These are phyloP conservation scores for Aspergillus sclerotioniger DNA, from an alignment of 495 filamentous ascomycete genomes.

Conservation along the genomic window DNA sequence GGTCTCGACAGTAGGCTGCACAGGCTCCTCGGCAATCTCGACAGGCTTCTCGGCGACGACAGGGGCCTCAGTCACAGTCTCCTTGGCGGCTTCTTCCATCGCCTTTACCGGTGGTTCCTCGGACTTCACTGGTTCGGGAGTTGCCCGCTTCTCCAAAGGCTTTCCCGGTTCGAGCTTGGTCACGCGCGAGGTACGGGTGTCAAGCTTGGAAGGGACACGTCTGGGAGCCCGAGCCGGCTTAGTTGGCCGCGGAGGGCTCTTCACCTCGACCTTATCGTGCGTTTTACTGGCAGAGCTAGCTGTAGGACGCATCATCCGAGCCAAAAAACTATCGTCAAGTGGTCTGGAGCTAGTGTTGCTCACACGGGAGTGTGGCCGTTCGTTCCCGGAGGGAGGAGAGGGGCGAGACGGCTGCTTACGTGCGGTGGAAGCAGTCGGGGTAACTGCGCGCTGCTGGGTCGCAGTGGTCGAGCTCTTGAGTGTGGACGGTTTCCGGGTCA, in stretches of 20 bases:
- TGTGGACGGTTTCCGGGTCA: conserved; percentile 45
- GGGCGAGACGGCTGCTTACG: conserved; percentile 41
- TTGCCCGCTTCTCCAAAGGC: not conserved
- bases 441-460: conserved; percentile 22
- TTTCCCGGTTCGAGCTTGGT: conserved; percentile 24
- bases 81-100: conserved; percentile 8
- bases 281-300: conserved; percentile 74
- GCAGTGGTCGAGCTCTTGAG: conserved; percentile 28
- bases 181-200: conserved; percentile 17
- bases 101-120: conserved; percentile 6
- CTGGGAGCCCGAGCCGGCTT: conserved; percentile 18
- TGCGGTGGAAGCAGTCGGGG: conserved; percentile 23
- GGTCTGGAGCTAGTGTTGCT: conserved; percentile 43
- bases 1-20: not conserved
- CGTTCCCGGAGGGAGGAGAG: conserved; percentile 33
- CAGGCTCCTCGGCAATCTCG: conserved; percentile 5
- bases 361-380: conserved; percentile 42
- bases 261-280: conserved; percentile 63
- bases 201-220: conserved; percentile 27
- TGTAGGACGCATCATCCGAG: conserved; percentile 91
- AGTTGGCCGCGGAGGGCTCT: conserved; percentile 33
- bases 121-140: conserved; percentile 5
- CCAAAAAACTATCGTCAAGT: conserved; percentile 75
- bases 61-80: conserved; percentile 7
- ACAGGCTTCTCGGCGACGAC: conserved; percentile 6